Conservation (phyloP, 768 basidiomycete genomes). For the Cyclocybe cylindracea region DNA sequence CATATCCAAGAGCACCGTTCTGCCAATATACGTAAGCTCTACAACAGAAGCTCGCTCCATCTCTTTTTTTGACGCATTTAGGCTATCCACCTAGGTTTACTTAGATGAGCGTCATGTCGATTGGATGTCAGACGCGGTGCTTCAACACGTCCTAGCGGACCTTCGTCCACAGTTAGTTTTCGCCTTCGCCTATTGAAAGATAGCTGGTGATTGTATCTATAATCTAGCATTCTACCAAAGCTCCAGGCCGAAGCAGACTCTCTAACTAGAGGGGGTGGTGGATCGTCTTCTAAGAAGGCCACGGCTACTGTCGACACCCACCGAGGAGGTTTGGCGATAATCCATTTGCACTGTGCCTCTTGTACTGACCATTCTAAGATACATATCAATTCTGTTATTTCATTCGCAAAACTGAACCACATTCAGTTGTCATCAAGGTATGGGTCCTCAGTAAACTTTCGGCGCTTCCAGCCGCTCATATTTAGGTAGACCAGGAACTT, state of each 20-base stretch:
- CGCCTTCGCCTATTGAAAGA: neutral
- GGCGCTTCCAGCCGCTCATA: neutral
- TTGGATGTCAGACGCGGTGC: slow-evolving; percentile 86
- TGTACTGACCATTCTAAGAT: slow-evolving; percentile 43
- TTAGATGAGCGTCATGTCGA: slow-evolving; percentile 84
- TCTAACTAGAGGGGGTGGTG: slow-evolving; percentile 31
- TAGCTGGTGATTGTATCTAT: neutral
- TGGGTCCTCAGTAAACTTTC: slow-evolving; percentile 5
- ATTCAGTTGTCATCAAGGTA: slow-evolving; percentile 83
- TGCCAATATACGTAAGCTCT: slow-evolving; percentile 75
- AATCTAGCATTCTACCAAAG: slow-evolving; percentile 62
- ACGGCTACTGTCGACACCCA: slow-evolving; percentile 80
- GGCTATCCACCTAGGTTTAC: slow-evolving; percentile 55
- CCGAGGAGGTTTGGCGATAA: slow-evolving; percentile 64
- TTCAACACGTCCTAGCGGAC: slow-evolving; percentile 82
- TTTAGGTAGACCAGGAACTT: slow-evolving; percentile 39
- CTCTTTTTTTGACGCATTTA: slow-evolving; percentile 1
- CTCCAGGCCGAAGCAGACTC: slow-evolving; percentile 58
- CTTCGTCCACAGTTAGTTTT: slow-evolving; percentile 63
- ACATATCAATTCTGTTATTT: slow-evolving; percentile 93
- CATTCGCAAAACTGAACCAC: slow-evolving; percentile 78
- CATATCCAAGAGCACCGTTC: slow-evolving; percentile 66
- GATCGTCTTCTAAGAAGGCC: slow-evolving; percentile 57
- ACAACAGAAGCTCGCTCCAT: neutral
- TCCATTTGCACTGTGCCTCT: slow-evolving; percentile 4